Conservation (phyloP, 2,329 filamentous ascomycete species). For the Chrysosporium queenslandicum region DNA sequence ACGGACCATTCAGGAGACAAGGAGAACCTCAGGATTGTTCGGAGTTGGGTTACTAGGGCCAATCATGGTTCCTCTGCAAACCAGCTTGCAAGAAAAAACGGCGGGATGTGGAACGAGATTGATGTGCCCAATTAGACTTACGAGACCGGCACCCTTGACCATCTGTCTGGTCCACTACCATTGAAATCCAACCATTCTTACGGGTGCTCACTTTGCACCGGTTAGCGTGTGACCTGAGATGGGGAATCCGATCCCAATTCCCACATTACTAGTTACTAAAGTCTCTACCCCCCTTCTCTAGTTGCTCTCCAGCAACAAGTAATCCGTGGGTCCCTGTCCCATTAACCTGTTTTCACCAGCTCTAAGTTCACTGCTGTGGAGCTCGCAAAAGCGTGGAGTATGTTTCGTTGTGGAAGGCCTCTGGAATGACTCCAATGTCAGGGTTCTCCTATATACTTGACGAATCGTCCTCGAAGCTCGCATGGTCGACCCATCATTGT, state of each 20-base stretch:
- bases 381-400: conserved; percentile 9
- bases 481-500: not conserved
- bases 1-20: conserved; percentile 9
- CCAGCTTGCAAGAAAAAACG: conserved; percentile 14
- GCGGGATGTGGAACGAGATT: conserved; percentile 16
- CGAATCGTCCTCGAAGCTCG: not conserved
- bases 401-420: conserved; percentile 1
- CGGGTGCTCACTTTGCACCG: conserved; percentile 12
- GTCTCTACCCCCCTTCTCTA: conserved; percentile 3
- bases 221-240: conserved; percentile 13
- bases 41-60: conserved; percentile 1
- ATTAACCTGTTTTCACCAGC: conserved; percentile 11
- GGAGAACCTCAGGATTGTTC: not conserved
- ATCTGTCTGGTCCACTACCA: conserved; percentile 9
- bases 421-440: conserved; percentile 1
- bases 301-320: conserved; percentile 2
- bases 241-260: conserved; percentile 10
- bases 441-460: conserved; percentile 10
- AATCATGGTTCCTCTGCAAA: conserved; percentile 8
- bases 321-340: conserved; percentile 14
- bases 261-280: conserved; percentile 4
- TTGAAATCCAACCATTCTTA: conserved; percentile 14
- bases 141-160: not conserved
- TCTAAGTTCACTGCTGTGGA: conserved; percentile 8
- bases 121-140: conserved; percentile 11